Conservation (phyloP, 2,329 filamentous ascomycete genomes). For the Pestalotiopsis sp. region DNA sequence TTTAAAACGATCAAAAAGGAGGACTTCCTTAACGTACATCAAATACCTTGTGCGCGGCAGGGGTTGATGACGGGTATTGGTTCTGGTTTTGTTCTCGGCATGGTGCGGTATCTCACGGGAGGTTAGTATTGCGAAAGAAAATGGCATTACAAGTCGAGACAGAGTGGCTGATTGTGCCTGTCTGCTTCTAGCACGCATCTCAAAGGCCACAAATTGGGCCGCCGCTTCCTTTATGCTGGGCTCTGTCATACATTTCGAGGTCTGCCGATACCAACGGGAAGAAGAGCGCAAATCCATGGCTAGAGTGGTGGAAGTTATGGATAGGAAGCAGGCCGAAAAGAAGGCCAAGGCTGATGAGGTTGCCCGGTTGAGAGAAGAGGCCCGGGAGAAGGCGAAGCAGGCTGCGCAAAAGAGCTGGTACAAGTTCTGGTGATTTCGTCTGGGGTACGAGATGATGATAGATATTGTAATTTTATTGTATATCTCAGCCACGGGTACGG, state of each 20-base stretch:
- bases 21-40: constrained; percentile 74
- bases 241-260: constrained; percentile 78
- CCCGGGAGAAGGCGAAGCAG: constrained; percentile 41
- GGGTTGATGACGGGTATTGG: constrained; percentile 83
- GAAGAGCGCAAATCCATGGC: constrained; percentile 84
- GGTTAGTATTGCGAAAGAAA: constrained; percentile 53
- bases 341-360: constrained; percentile 42
- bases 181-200: constrained; percentile 54
- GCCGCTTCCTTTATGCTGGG: constrained; percentile 74
- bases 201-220: constrained; percentile 80
- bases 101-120: constrained; percentile 72
- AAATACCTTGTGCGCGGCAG: constrained; percentile 82
- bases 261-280: constrained; percentile 75
- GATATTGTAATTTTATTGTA: not conserved
- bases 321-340: constrained; percentile 70
- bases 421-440: constrained; percentile 52
- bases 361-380: constrained; percentile 45
- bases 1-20: constrained; percentile 68
- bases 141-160: not conserved
- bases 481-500: not conserved
- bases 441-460: not conserved
- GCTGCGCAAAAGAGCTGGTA: constrained; percentile 51
- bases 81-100: constrained; percentile 75
- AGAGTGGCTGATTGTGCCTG: not conserved
- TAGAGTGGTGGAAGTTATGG: constrained; percentile 80